phyloP scores from a whole-genome alignment of 1,284 basidiomycete species.

The Cutaneotrichosporon cutaneum region DNA sequence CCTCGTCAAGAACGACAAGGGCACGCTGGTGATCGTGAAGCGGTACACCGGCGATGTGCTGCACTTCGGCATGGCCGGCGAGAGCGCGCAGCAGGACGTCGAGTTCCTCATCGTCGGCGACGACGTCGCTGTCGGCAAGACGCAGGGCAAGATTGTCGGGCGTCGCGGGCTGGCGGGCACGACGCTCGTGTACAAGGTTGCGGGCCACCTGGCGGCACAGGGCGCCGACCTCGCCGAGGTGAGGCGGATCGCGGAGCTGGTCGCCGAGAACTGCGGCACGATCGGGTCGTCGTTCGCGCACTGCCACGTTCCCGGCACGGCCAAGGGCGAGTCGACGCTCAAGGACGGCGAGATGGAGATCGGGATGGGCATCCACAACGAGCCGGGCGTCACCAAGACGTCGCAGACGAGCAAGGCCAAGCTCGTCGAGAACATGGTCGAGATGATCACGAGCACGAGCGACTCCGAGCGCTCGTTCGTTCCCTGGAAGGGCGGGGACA shows the following conservation, averaged over 20 bases:
- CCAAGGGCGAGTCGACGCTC: conserved; percentile 10
- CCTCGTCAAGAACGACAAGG: conserved; percentile 71
- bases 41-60: conserved; percentile 80
- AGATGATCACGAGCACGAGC: conserved; percentile 67
- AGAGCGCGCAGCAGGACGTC: conserved; percentile 70
- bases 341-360: conserved; percentile 70
- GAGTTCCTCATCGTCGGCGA: conserved; percentile 85
- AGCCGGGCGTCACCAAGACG: conserved; percentile 74
- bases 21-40: conserved; percentile 83
- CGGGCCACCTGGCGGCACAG: conserved; percentile 72
- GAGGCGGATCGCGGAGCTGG: conserved; percentile 66
- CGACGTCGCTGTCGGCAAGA: conserved; percentile 79
- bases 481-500: conserved; percentile 65
- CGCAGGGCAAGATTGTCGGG: conserved; percentile 53
- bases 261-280: conserved; percentile 66
- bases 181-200: conserved; percentile 87
- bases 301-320: conserved; percentile 60
- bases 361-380: conserved; percentile 84
- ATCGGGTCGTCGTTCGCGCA: conserved; percentile 90
- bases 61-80: conserved; percentile 88
- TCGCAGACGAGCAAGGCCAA: conserved; percentile 62
- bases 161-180: conserved; percentile 76
- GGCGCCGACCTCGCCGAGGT: conserved; percentile 74
- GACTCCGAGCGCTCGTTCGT: conserved; percentile 85
- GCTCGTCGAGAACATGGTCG: conserved; percentile 70